Conservation (phyloP, 2,329 filamentous ascomycete genomes). For the Beauveria pseudobassiana region DNA sequence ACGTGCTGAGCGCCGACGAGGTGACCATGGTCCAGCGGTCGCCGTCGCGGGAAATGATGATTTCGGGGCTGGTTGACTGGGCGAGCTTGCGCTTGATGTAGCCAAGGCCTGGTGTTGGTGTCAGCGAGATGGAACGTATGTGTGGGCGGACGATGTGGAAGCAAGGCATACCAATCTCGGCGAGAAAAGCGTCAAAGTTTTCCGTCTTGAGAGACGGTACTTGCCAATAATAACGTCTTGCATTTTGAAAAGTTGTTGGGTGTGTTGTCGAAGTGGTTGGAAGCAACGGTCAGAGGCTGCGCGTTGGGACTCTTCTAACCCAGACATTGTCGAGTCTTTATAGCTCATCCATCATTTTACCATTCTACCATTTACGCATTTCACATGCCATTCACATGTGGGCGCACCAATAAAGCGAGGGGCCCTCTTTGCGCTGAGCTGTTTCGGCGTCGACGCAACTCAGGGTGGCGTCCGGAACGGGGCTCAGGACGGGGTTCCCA, state of each 20-base stretch:
- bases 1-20: constrained; percentile 8
- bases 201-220: constrained; percentile 11
- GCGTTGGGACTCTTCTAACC: neutral
- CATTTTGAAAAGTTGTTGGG: neutral
- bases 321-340: constrained; percentile 2
- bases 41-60: constrained; percentile 9
- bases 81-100: constrained; percentile 12
- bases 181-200: constrained; percentile 11
- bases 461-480: constrained; percentile 4
- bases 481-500: neutral
- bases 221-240: constrained; percentile 9
- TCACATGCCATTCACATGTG: constrained; percentile 11
- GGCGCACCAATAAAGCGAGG: neutral
- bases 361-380: neutral
- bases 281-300: neutral
- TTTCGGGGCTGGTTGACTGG: constrained; percentile 10
- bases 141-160: neutral
- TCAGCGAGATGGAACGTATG: no score
- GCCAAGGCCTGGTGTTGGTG: neutral
- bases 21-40: constrained; percentile 9
- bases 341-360: neutral
- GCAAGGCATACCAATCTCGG: constrained; percentile 5
- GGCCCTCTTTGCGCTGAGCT: neutral
- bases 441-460: neutral
- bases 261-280: neutral